Percentiles rank a stretch among this genome's conserved stretches.
Conservation (phyloP, 306 rosid species). For the Carpinus fangiana region DNA sequence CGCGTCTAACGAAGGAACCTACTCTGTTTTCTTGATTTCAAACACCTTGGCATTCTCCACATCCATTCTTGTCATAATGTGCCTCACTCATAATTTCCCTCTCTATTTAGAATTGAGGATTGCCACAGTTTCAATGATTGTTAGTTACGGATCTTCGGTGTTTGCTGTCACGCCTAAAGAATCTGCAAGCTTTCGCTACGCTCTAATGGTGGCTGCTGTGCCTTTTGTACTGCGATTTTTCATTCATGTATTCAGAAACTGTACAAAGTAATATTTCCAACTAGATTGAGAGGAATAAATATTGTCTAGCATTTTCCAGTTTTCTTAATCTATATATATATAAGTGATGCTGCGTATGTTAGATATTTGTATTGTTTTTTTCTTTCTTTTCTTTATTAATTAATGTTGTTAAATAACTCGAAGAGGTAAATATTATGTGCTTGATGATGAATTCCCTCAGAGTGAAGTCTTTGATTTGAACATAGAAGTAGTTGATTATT, state of each 20-base stretch:
- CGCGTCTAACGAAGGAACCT: background rate
- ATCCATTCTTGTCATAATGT: constrained; percentile 22
- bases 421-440: too few species aligned
- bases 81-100: constrained; percentile 32
- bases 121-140: constrained; percentile 30
- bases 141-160: constrained; percentile 33
- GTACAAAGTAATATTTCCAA: too few species aligned
- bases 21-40: constrained; percentile 27
- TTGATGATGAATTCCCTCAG: too few species aligned
- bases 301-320: too few species aligned
- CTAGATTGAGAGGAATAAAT: too few species aligned
- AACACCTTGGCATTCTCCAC: constrained; percentile 40
- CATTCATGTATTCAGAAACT: background rate
- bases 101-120: constrained; percentile 21
- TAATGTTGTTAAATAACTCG: too few species aligned
- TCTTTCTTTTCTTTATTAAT: too few species aligned
- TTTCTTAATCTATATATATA: too few species aligned
- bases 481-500: too few species aligned
- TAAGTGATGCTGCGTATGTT: too few species aligned
- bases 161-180: constrained; percentile 34
- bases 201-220: constrained; percentile 20
- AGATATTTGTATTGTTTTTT: too few species aligned
- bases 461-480: too few species aligned
- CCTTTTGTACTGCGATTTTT: constrained; percentile 12
- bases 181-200: constrained; percentile 16